Base-by-base conservation (phyloP, 805 yeast genomes). In the Starmerella apicola region DNA sequence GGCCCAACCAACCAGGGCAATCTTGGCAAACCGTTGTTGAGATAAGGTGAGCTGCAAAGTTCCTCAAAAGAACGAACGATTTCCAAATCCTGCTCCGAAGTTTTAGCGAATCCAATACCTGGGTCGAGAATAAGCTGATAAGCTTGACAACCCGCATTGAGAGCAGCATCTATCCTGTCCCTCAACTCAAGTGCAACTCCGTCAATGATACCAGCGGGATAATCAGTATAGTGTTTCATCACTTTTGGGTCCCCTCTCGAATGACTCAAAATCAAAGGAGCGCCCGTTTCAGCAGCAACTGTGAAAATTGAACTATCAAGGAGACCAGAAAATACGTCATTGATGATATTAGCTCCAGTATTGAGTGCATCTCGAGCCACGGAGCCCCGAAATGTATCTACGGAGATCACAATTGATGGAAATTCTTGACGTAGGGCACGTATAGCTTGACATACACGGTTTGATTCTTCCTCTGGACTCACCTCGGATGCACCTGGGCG, bases 71-170 rank as follows among this genome's bases (percentile, higher is more conserved):
- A 48, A 16, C 74, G 69, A 22, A 91, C 67, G 1, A 84, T 51
- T 18, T 68, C 67, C 24, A 86, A 49, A 57, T 86, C 88, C 53
- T 86, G 94, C 6, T 56, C 49, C n/a, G 69, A 51, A 38, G 68
- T 70, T 57, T 91, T 91, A n/a, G 97, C 96, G 60, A 91, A 91
- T 2, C 99, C 98, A 31, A 91, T 61, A 2, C 98, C 98, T 0
- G 99, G 98, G 56, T 91, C 99, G 3, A 85, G 53, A 15, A 91
- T 74, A 3, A 91, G 64, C 60, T 91, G 97, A 95, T 95, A 91
- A 58, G 88, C 75, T 43, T 68, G 66, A 1, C 88, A 74, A 4
- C 95, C 95, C 0, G 58, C 62, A 1, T 50, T 51, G 32, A 71
- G 60, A 10, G 94, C 94, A 39, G 62, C 66, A 0, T 58, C 49